These are phyloP conservation scores for Xanthoparmelia taractica DNA, from an alignment of 495 filamentous ascomycete species.

Conservation along the genomic window DNA sequence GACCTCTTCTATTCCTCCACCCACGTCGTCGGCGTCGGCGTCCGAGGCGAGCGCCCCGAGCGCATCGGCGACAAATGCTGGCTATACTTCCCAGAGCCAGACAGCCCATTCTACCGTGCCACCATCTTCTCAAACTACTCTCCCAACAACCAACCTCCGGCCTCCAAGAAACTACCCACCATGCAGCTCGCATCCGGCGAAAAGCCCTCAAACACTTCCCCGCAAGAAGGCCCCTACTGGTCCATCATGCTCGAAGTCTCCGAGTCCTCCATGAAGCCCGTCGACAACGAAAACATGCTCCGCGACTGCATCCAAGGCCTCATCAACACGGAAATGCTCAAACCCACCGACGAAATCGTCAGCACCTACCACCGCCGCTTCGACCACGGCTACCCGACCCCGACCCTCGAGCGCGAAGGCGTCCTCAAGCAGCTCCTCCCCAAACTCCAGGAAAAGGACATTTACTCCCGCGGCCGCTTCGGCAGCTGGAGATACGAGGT, in stretches of 20 bases:
- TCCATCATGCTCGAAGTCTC: slow-evolving; percentile 99
- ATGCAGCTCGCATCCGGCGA: slow-evolving; percentile 76
- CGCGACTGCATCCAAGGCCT: slow-evolving; percentile 90
- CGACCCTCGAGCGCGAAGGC: slow-evolving; percentile 87
- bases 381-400: slow-evolving; percentile 98
- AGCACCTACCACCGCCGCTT: slow-evolving; percentile 98
- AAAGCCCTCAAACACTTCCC: slow-evolving; percentile 57
- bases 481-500: slow-evolving; percentile 98
- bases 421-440: slow-evolving; percentile 89
- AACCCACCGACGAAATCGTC: slow-evolving; percentile 86
- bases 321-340: slow-evolving; percentile 93
- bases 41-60: slow-evolving; percentile 87
- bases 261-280: slow-evolving; percentile 90
- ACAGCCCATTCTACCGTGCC: slow-evolving; percentile 99
- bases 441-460: slow-evolving; percentile 81
- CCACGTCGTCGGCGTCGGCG: slow-evolving; percentile 92
- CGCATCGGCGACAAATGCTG: slow-evolving; percentile 99
- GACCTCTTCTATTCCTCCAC: slow-evolving; percentile 94
- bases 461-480: slow-evolving; percentile 94
- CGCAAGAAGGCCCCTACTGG: slow-evolving; percentile 93
- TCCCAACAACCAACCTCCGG: slow-evolving; percentile 88
- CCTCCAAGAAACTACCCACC: slow-evolving; percentile 77
- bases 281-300: slow-evolving; percentile 74
- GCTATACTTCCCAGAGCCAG: slow-evolving; percentile 98
- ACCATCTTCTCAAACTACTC: slow-evolving; percentile 99